Conservation (phyloP, 2,329 filamentous ascomycete genomes). For the Fusarium pilosicola region DNA sequence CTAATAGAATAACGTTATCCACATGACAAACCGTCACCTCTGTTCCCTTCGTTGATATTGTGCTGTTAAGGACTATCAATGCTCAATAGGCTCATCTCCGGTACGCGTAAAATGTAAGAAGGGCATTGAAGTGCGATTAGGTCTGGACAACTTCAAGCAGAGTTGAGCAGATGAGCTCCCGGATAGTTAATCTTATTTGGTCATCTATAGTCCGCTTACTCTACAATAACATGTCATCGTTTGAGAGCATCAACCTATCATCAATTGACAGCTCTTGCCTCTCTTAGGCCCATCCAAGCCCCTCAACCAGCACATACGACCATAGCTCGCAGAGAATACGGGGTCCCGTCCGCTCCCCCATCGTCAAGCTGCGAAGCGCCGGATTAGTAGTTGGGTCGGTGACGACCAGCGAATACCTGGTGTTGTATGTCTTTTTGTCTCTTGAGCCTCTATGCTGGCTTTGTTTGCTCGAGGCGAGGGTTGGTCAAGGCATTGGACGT, state of each 20-base stretch:
- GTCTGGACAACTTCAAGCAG: background rate
- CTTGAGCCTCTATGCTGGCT: background rate
- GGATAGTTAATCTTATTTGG: background rate
- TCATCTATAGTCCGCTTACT: background rate
- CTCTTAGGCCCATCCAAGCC: background rate
- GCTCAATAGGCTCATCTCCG: too few species aligned
- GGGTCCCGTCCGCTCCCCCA: background rate
- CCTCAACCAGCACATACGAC: background rate
- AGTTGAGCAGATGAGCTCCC: background rate
- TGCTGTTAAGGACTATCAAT: too few species aligned
- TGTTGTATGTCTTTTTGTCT: background rate
- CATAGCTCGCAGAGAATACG: background rate
- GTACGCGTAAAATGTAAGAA: background rate
- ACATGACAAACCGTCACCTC: background rate
- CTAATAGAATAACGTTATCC: background rate
- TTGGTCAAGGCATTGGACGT: background rate
- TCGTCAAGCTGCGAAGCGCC: background rate
- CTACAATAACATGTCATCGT: too few species aligned
- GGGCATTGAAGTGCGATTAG: background rate
- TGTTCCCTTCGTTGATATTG: background rate
- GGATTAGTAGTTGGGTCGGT: conserved; percentile 1
- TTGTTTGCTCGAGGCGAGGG: background rate
- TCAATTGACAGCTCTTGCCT: background rate
- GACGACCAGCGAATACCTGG: conserved; percentile 3
- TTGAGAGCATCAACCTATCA: background rate